Percentiles rank a stretch among this genome's conserved stretches.
phyloP scores from a whole-genome alignment of 1,284 basidiomycete species.

The Rhodotorula glutinis region DNA sequence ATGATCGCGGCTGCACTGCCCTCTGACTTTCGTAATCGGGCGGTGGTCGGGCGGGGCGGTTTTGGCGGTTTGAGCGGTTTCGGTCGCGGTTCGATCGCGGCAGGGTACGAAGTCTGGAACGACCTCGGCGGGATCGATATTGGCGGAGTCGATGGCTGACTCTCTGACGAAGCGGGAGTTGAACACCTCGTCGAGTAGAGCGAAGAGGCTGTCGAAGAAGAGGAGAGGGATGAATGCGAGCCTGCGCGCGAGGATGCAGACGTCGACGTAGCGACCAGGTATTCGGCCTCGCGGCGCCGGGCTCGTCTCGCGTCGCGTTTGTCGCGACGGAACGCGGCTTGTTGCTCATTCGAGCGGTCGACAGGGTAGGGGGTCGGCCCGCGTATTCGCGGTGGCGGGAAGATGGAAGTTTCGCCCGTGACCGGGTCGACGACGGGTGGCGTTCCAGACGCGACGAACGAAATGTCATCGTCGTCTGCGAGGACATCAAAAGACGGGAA shows the following conservation, averaged over 20 bases:
- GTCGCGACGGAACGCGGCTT: constrained; percentile 21
- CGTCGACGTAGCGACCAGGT: too few species aligned
- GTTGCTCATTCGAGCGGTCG: constrained; percentile 25
- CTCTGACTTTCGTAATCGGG: background rate
- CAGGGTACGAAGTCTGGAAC: background rate
- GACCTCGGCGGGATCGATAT: constrained; percentile 3
- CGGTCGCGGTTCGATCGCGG: background rate
- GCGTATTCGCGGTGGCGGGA: constrained; percentile 6
- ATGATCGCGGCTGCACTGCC: background rate
- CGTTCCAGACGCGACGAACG: constrained; percentile 51
- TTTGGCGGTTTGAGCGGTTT: constrained; percentile 16
- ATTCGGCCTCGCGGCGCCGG: background rate
- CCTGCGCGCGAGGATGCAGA: background rate
- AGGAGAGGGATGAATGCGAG: background rate
- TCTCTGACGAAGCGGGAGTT: background rate
- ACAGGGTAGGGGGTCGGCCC: constrained; percentile 12
- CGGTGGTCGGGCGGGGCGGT: constrained; percentile 9
- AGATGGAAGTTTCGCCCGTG: background rate
- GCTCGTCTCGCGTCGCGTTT: constrained; percentile 31
- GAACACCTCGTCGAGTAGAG: background rate
- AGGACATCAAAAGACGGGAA: constrained; percentile 21
- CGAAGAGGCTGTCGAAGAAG: background rate
- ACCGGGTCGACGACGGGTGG: background rate
- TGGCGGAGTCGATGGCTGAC: background rate
- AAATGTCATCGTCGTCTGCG: constrained; percentile 59